These are phyloP conservation scores for Metarhizium humberi DNA, from an alignment of 2,329 filamentous ascomycete species.

Conservation along the genomic window DNA sequence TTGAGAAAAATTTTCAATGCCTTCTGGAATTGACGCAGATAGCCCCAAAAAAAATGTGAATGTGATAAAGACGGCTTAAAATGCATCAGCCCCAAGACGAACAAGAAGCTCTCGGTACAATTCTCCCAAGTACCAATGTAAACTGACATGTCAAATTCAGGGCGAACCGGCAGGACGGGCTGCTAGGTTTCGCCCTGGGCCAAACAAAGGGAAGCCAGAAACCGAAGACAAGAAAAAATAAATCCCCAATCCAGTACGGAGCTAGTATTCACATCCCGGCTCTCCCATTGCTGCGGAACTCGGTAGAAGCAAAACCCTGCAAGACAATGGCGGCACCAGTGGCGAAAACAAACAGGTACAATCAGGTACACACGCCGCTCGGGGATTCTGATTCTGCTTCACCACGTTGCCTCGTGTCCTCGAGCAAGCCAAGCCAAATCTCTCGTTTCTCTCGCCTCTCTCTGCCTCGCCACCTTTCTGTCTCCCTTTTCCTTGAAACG, in stretches of 20 bases:
- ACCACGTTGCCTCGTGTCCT: not conserved
- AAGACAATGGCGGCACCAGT: not conserved
- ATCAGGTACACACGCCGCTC: not conserved
- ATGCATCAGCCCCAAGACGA: not conserved
- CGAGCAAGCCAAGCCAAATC: not conserved
- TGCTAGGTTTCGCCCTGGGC: too few relatives aligned
- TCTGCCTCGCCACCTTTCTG: not conserved
- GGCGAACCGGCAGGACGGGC: too few relatives aligned
- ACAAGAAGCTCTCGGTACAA: not conserved
- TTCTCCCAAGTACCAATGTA: not conserved
- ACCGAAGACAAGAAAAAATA: too few relatives aligned
- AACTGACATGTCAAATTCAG: conserved; percentile 3
- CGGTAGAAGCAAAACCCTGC: too few relatives aligned
- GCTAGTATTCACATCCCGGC: too few relatives aligned
- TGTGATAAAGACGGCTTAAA: not conserved
- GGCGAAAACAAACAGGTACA: not conserved
- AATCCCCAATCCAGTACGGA: too few relatives aligned
- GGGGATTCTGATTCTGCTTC: not conserved
- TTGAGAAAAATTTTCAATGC: not conserved
- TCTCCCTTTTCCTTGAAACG: too few relatives aligned
- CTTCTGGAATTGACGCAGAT: not conserved
- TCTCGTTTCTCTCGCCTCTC: not conserved
- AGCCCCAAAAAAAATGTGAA: not conserved
- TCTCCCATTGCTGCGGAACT: too few relatives aligned
- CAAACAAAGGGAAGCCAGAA: too few relatives aligned